A percentile compares a stretch with the other conserved stretches of the same genome.
Evolutionary conservation across 192 early-diverging fungal genomes (phyloP).

Genomic region (Podila horticola): DNA sequence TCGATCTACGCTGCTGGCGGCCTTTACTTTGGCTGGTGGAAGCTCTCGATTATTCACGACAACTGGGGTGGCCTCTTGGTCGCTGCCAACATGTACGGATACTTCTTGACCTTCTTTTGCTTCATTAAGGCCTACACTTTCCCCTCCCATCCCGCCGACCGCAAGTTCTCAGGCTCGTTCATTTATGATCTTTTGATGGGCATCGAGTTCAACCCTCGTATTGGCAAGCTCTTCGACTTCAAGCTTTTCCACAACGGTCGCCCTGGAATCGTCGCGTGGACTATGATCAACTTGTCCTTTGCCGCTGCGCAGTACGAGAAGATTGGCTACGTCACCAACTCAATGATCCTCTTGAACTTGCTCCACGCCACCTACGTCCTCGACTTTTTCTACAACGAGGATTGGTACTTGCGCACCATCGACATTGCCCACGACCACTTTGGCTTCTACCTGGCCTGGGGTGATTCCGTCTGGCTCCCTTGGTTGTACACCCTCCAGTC

Average conservation of each 20-base stretch:
- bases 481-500: constrained; percentile 87
- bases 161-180: constrained; percentile 79
- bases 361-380: constrained; percentile 80
- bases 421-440: constrained; percentile 90
- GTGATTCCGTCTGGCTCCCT: constrained; percentile 83
- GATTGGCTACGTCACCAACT: constrained; percentile 82
- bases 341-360: constrained; percentile 80
- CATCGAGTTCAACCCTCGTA: constrained; percentile 84
- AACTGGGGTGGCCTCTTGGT: constrained; percentile 78
- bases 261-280: constrained; percentile 89
- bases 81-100: constrained; percentile 81
- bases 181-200: constrained; percentile 85
- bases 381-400: constrained; percentile 86
- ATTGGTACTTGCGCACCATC: constrained; percentile 89
- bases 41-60: constrained; percentile 76
- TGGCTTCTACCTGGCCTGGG: constrained; percentile 88
- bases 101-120: constrained; percentile 77
- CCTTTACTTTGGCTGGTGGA: constrained; percentile 69
- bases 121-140: constrained; percentile 77
- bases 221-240: constrained; percentile 82
- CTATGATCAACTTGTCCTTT: constrained; percentile 81
- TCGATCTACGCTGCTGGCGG: constrained; percentile 71
- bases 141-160: constrained; percentile 79
- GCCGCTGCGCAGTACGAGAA: constrained; percentile 79
- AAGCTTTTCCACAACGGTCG: constrained; percentile 88